Percentiles rank a stretch among this genome's conserved stretches.
Evolutionary conservation across 495 filamentous ascomycete species (phyloP).

Genomic region (Talaromyces wortmannii): DNA sequence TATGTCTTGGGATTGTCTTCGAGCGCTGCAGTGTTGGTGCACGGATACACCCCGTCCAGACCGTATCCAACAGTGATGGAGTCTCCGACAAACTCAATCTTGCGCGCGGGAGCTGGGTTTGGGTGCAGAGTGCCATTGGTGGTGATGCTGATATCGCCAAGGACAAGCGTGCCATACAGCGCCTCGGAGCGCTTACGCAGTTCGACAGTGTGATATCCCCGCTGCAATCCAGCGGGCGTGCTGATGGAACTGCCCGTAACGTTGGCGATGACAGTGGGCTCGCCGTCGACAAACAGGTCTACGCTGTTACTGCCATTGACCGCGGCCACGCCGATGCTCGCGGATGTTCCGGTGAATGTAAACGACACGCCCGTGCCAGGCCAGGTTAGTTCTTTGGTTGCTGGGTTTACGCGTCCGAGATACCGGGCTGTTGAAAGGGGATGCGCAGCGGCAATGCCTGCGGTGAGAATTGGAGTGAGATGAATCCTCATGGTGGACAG

Average conservation of each 20-base stretch:
- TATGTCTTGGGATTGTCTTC: constrained; percentile 12
- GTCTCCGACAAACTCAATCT: constrained; percentile 10
- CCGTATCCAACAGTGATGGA: constrained; percentile 12
- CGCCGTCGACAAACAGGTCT: constrained; percentile 8
- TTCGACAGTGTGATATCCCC: constrained; percentile 8
- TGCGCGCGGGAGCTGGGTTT: not conserved
- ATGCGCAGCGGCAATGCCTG: constrained; percentile 4
- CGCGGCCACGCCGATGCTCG: constrained; percentile 2
- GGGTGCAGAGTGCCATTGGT: constrained; percentile 5
- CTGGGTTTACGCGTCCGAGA: constrained; percentile 9
- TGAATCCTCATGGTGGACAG: not conserved
- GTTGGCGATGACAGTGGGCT: constrained; percentile 7
- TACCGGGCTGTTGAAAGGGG: not conserved
- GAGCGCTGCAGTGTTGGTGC: constrained; percentile 10
- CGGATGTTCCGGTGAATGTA: constrained; percentile 8
- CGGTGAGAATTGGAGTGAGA: constrained; percentile 8
- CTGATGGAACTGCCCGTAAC: constrained; percentile 3
- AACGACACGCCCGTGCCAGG: constrained; percentile 10
- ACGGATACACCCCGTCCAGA: constrained; percentile 7
- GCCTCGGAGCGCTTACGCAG: constrained; percentile 10
- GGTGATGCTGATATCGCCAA: constrained; percentile 4
- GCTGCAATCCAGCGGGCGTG: constrained; percentile 1
- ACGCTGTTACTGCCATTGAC: constrained; percentile 8
- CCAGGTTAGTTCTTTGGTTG: constrained; percentile 8
- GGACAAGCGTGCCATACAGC: constrained; percentile 4